A percentile compares a stretch with the other conserved stretches of the same genome.
Evolutionary conservation across 345 rosid species (phyloP).

Genomic region (Hypericum androsaemum): DNA sequence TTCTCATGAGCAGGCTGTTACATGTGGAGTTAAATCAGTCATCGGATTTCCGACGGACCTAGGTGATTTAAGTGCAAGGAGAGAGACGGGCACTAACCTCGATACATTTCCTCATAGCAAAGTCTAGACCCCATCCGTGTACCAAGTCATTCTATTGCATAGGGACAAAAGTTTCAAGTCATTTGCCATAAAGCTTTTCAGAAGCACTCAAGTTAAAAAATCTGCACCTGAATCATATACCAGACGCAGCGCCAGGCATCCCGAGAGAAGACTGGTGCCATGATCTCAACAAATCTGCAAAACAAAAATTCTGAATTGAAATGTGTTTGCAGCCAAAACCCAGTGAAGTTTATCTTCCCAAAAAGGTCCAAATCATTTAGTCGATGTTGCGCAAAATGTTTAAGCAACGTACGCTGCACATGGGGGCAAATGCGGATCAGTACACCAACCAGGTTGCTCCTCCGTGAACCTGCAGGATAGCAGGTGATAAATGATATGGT

Average conservation of each 20-base stretch:
- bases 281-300: constrained; percentile 90
- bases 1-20: constrained; percentile 53
- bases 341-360: too few relatives aligned
- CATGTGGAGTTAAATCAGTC: background rate
- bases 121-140: constrained; percentile 81
- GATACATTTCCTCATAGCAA: constrained; percentile 60
- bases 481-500: background rate
- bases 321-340: too few relatives aligned
- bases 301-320: too few relatives aligned
- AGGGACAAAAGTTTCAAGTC: background rate
- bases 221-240: constrained; percentile 81
- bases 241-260: constrained; percentile 95
- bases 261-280: constrained; percentile 94
- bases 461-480: constrained; percentile 45
- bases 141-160: constrained; percentile 55
- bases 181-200: background rate
- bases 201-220: background rate
- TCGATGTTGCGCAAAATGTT: too few relatives aligned
- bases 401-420: constrained; percentile 75
- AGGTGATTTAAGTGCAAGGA: constrained; percentile 4
- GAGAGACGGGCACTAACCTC: constrained; percentile 28
- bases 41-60: background rate
- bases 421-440: constrained; percentile 71
- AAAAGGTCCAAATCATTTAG: too few relatives aligned
- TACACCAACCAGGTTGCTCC: constrained; percentile 86